Base-by-base conservation (phyloP, 345 rosid species). In the Hirschfeldia incana region DNA sequence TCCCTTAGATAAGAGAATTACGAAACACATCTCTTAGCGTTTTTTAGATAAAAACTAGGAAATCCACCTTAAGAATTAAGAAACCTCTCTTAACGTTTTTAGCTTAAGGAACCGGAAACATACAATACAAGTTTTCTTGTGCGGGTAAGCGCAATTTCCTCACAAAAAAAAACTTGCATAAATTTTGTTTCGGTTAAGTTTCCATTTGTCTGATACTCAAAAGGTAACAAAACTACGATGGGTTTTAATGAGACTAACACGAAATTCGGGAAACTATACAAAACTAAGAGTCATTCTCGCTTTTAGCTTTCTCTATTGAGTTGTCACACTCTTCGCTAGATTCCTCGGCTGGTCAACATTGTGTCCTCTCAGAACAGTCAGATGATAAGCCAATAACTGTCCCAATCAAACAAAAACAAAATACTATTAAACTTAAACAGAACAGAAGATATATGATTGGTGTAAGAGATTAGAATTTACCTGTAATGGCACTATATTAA, bases 271-370 rank as follows among this genome's bases (percentile, higher is more conserved):
- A 65, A 72, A 66, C 51, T 72, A 65, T 78, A 72, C 78, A 79
- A n/a, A 17, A 39, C 70, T 28, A 79, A 13, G 73, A 44, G 34
- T 46, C 74, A 32, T 11, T 59, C 33, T 66, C 26, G 13, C 39
- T 39, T 26, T 7, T 66, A 59, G 39, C 6, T 46, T 29, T 71
- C 44, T 73, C 85, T 79, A 93, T 71, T 91, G 87, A 32, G 97
- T 86, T 5, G 97, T 92, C 72, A 94, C 97, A 32, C 95, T 88
- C 88, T 94, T 92, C 0, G 98, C 96, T 1, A 94, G 92, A 85
- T 94, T 94, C 83, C 95, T 87, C 36, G 98, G 97, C 80, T 94
- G 98, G 76, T 92, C 95, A 4, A 92, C 97, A 15, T 92, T 94
- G 84, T 89, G 85, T 62, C 97, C 94, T 63, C 95, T 85, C 53